Base-by-base conservation (phyloP, 768 basidiomycete genomes). In the Melanogaster broomeanus region DNA sequence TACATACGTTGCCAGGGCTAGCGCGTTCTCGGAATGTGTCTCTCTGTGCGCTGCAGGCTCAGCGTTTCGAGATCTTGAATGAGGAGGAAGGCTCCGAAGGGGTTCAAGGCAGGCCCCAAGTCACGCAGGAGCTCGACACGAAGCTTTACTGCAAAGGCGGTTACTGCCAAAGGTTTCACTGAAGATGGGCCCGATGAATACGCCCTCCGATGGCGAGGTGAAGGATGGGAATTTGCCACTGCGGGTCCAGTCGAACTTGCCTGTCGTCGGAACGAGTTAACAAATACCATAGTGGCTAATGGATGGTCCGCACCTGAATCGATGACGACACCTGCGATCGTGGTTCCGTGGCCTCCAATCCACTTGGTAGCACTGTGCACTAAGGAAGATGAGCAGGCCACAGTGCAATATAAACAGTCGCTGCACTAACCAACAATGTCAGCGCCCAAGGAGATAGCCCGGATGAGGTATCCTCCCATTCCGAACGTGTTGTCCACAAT, bases 401-500 rank as follows among this genome's bases (percentile, higher is more conserved):
- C 10, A 31, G 9, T 34, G 9, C n/a, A 15, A n/a, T n/a, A 19
- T 1, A 31, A 7, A 12, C 11, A 15, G 30, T 3, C 18, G 22
- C n/a, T 34, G 16, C 38, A 61, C 72, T 41, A 13, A 74, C 77
- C 45, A 49, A 84, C 71, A 35, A 84, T 81, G 53, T 85, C 78
- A 4, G 82, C 81, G 18, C 83, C 83, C 45, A 76, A 74, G 27
- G 80, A 74, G 39, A 84, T 79, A 10, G 83, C 82, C 0, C 71
- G 71, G 37, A 80, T 48, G 41, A 84, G 64, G 55, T 83, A 84
- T 10, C 83, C 83, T 46, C 81, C 81, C 66, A 79, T 79, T 24
- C 80, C 83, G 53, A 85, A 81, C 0, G 82, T 85, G 62, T 84
- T 85, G 56, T 85, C 83, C 0, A 86, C 84, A 22, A 88, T 77